Evolutionary conservation across 1,139 yeast genomes (phyloP), one percentile per base, ranked within the genome.

Genomic region (Arxiozyma bovina): DNA sequence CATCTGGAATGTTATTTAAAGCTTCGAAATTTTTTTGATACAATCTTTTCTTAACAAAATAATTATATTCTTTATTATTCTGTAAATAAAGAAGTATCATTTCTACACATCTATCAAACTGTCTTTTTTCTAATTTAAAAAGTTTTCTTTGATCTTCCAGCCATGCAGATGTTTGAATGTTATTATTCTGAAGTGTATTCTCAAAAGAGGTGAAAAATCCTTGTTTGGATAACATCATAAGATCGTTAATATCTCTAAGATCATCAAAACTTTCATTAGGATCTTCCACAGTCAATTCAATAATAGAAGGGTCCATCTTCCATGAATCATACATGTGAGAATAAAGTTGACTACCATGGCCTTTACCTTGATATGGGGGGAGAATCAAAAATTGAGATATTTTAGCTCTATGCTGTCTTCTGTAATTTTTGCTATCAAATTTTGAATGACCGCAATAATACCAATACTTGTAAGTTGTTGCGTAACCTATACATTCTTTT

Each of bases 251-350:
- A 68, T 93, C 98, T 58, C 99, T 77, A 63, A 94, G 73, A 66
- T 88, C 96, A 66, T 93, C 99, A 71, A 93, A 93, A 47, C 83
- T 82, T 68, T 91, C 97, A 65, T 87, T 88, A 2, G 99, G 99
- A 67, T 94, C 99, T 68, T 93, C 99, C 11, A 94, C 91, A 0
- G 93, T 90, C 45, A 93, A 77, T 64, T 91, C 96, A 44, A 74
- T 71, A n/a, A 90, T 80, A 3, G 67, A 59, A 0, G 69, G 63
- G 58, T 87, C 85, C 0, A 65, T 61, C 7, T 75, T 62, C 87
- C 96, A 89, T 45, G 69, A 58, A 1, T 75, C 71, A 54, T 79
- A 76, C 8, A 93, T 71, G 0, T 77, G 61, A 17, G 74, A 71
- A 68, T 93, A 93, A 45, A 93, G 73, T 22, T 71, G 69, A 1